Conservation (phyloP, 495 filamentous ascomycete species). For the Bacidia gigantensis region DNA sequence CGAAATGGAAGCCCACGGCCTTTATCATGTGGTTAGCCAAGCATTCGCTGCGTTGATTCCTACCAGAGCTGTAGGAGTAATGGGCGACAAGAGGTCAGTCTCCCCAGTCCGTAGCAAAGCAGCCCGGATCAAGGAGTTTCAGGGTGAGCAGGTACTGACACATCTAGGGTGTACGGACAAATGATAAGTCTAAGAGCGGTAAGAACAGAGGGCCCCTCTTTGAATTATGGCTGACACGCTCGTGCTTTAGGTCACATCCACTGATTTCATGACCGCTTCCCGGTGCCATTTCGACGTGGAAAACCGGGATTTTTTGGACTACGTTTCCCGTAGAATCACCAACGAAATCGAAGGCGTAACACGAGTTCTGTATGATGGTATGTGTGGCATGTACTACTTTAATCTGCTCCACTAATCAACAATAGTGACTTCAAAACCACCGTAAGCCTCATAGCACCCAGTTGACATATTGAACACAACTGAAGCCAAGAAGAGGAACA, state of each 20-base stretch:
- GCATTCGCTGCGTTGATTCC: constrained; percentile 72
- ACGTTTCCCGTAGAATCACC: constrained; percentile 57
- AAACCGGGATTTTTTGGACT: constrained; percentile 49
- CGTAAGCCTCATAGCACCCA: neutral
- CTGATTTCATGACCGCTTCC: constrained; percentile 69
- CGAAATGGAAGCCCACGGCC: constrained; percentile 68
- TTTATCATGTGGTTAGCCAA: constrained; percentile 72
- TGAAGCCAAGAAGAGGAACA: neutral
- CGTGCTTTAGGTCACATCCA: constrained; percentile 17
- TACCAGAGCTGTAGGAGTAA: constrained; percentile 59
- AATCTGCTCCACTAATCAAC: neutral
- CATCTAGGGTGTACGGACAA: constrained; percentile 24
- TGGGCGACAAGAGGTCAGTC: constrained; percentile 59
- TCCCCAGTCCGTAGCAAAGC: constrained; percentile 25
- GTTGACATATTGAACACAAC: neutral
- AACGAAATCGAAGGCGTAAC: constrained; percentile 74
- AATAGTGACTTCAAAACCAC: constrained; percentile 6
- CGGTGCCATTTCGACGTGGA: constrained; percentile 3
- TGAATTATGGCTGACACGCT: too few relatives aligned
- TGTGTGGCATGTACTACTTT: neutral
- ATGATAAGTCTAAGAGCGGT: constrained; percentile 59
- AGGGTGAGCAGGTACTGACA: neutral
- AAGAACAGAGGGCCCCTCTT: too few relatives aligned
- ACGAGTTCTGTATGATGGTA: constrained; percentile 44
- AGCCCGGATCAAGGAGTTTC: neutral